Evolutionary conservation across 2,329 filamentous ascomycete genomes (phyloP).

Genomic region (Mycogone perniciosa): DNA sequence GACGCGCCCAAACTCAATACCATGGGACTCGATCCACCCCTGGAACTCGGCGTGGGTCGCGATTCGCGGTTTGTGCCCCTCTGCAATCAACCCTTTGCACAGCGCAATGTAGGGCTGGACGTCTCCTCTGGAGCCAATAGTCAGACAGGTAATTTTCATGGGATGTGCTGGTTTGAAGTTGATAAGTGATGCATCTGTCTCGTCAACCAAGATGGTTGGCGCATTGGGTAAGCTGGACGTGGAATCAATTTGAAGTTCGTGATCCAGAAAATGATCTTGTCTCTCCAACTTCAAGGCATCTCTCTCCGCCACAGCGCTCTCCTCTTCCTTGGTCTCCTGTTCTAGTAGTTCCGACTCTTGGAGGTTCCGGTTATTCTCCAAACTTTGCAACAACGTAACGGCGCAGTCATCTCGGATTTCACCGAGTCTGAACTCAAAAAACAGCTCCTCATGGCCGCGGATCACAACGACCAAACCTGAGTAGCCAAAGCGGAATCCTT

Average conservation of each 20-base stretch:
- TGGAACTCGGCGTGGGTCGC: slow-evolving; percentile 90
- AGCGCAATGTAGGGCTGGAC: slow-evolving; percentile 97
- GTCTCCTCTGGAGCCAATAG: slow-evolving; percentile 91
- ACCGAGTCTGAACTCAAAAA: slow-evolving; percentile 80
- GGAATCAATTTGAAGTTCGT: slow-evolving; percentile 46
- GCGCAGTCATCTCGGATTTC: slow-evolving; percentile 85
- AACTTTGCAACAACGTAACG: slow-evolving; percentile 67
- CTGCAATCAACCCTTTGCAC: slow-evolving; percentile 80
- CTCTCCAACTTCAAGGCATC: slow-evolving; percentile 73
- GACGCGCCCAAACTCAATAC: slow-evolving; percentile 84
- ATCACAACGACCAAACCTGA: slow-evolving; percentile 90
- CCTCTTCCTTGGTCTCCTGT: slow-evolving; percentile 62
- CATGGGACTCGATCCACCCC: slow-evolving; percentile 82
- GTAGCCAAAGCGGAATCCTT: slow-evolving; percentile 87
- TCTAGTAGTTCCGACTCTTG: slow-evolving; percentile 62
- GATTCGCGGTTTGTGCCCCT: slow-evolving; percentile 81
- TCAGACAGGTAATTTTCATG: slow-evolving; percentile 83
- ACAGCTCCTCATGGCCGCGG: slow-evolving; percentile 87
- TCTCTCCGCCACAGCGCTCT: slow-evolving; percentile 72
- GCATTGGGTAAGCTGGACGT: slow-evolving; percentile 46
- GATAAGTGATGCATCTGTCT: slow-evolving; percentile 77
- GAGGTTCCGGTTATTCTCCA: slow-evolving; percentile 67
- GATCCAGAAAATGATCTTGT: slow-evolving; percentile 43
- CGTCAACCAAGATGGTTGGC: slow-evolving; percentile 80
- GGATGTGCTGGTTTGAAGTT: slow-evolving; percentile 82